These are phyloP conservation scores for Stagonosporopsis cucurbitacearum DNA, from an alignment of 2,329 filamentous ascomycete genomes.

Conservation along the genomic window DNA sequence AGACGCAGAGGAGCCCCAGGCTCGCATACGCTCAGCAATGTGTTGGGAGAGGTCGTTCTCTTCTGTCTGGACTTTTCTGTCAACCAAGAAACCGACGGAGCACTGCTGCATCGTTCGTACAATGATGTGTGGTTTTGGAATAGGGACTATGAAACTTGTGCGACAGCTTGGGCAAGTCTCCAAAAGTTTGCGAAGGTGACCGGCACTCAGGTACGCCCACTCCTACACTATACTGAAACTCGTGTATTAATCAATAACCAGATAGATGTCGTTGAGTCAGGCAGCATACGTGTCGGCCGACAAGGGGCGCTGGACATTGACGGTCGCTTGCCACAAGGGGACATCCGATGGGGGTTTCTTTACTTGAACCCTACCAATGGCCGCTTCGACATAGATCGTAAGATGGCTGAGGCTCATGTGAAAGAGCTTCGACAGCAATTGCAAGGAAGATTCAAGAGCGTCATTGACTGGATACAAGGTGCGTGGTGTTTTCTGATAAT, in stretches of 20 bases:
- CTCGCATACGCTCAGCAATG: slow-evolving; percentile 55
- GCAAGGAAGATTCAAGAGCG: slow-evolving; percentile 37
- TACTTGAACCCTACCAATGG: slow-evolving; percentile 34
- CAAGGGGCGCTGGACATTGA: slow-evolving; percentile 22
- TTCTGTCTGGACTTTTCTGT: slow-evolving; percentile 57
- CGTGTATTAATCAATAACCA: slow-evolving; percentile 10
- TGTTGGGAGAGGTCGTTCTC: slow-evolving; percentile 57
- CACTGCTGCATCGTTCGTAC: slow-evolving; percentile 55
- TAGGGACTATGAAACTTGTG: slow-evolving; percentile 51
- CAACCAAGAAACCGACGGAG: slow-evolving; percentile 51
- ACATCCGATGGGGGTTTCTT: slow-evolving; percentile 45
- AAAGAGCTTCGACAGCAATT: slow-evolving; percentile 40
- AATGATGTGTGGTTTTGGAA: slow-evolving; percentile 59
- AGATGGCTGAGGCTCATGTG: slow-evolving; percentile 43
- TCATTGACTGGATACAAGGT: slow-evolving; percentile 44
- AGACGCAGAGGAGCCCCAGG: slow-evolving; percentile 56
- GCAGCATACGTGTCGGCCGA: slow-evolving; percentile 47
- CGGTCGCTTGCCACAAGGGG: slow-evolving; percentile 34
- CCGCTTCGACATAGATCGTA: slow-evolving; percentile 42
- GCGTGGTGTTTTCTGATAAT: neutral
- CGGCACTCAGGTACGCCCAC: slow-evolving; percentile 45
- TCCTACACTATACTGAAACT: neutral
- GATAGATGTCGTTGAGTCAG: slow-evolving; percentile 53
- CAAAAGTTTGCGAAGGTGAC: slow-evolving; percentile 52
- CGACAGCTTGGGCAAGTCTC: slow-evolving; percentile 54